These are phyloP conservation scores for Blastobotrys indianensis DNA, from an alignment of 1,139 yeast species.

Conservation along the genomic window DNA sequence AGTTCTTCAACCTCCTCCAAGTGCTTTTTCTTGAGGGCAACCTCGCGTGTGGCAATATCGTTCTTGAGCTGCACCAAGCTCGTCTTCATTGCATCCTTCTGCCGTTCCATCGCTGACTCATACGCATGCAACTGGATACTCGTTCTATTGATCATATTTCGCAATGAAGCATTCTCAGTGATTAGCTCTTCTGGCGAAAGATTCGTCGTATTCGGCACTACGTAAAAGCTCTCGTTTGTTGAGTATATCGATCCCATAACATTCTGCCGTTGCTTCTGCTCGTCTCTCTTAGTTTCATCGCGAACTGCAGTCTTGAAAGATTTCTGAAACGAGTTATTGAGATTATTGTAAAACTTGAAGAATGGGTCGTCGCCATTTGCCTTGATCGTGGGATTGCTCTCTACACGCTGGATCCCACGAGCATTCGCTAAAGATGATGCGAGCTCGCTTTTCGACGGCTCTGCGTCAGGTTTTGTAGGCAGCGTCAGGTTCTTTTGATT, in stretches of 20 bases:
- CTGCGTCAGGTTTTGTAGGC: background rate
- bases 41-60: constrained; percentile 30
- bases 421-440: constrained; percentile 29
- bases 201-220: constrained; percentile 25
- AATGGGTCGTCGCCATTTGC: constrained; percentile 29
- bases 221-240: constrained; percentile 27
- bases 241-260: background rate
- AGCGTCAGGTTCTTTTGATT: constrained; percentile 14
- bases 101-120: constrained; percentile 31
- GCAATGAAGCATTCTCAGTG: constrained; percentile 24
- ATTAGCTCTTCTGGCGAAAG: constrained; percentile 22
- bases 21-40: constrained; percentile 23
- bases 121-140: constrained; percentile 28
- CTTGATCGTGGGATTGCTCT: constrained; percentile 3
- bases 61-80: constrained; percentile 28
- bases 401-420: constrained; percentile 22
- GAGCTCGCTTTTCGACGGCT: constrained; percentile 18
- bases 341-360: constrained; percentile 24
- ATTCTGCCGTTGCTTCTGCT: too few species aligned
- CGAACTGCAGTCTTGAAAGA: constrained; percentile 20
- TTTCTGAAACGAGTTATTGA: constrained; percentile 26
- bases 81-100: constrained; percentile 28
- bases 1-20: constrained; percentile 32
- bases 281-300: constrained; percentile 13
- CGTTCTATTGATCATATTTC: constrained; percentile 23